Conservation (phyloP, 768 basidiomycete species). For the Leccinellum albellum region DNA sequence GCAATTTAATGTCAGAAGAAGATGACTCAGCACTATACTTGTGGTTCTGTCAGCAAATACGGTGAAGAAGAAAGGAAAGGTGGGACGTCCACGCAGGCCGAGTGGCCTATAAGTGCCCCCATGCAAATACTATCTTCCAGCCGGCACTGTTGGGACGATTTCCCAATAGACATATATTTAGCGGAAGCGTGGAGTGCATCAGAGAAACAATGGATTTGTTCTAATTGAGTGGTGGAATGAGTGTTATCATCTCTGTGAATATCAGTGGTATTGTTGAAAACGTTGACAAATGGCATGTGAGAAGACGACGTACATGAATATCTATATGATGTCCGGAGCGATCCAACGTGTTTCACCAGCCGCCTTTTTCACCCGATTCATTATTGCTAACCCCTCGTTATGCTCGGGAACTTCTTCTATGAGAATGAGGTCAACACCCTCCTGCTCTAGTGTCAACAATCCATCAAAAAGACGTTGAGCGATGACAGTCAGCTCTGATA, state of each 20-base stretch:
- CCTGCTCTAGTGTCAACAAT: constrained; percentile 70
- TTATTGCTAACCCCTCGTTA: constrained; percentile 85
- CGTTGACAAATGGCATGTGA: background rate
- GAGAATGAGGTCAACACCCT: constrained; percentile 76
- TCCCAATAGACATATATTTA: background rate
- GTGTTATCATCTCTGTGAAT: background rate
- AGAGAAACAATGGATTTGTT: background rate
- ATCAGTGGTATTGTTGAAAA: background rate
- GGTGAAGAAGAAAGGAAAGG: background rate
- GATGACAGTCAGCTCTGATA: constrained; percentile 57
- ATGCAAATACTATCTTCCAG: background rate
- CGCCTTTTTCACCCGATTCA: constrained; percentile 92
- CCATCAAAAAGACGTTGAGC: constrained; percentile 88
- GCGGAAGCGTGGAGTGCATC: background rate
- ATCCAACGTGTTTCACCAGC: constrained; percentile 55
- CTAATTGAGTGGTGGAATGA: background rate
- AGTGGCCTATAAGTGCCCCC: background rate
- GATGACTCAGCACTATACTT: background rate
- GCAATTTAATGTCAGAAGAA: background rate
- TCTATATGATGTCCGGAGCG: constrained; percentile 9
- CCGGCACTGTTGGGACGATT: background rate
- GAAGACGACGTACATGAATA: constrained; percentile 12
- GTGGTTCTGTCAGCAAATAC: background rate
- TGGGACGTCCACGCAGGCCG: background rate
- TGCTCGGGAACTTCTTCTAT: constrained; percentile 81